Base-by-base conservation (phyloP, 78 protist genomes). In the Creolimax fragrantissima region DNA sequence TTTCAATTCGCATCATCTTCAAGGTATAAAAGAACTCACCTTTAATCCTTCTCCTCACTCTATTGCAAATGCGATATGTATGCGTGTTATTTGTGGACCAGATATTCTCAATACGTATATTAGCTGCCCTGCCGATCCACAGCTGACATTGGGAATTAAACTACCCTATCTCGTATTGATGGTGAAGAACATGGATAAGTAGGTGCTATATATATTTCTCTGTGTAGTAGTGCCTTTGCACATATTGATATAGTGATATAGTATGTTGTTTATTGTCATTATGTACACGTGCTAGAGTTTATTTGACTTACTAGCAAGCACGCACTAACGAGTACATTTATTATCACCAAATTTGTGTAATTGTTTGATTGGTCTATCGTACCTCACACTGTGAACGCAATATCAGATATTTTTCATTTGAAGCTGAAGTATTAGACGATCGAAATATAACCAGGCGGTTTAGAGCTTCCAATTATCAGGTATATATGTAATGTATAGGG, bases 361-460 rank as follows among this genome's bases (percentile, higher is more conserved):
- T 58, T 1, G 39, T 32, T 58, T 58, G 74, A 24, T 58, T 58
- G 24, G 11, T 58, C 74, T 17, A 32, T 24, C 24, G 74, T 58
- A 24, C 74, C 24, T 17, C 74, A 58, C 74, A 24, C 74, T 58
- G 11, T 58, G 1, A 32, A 58, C 74, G 11, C 74, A 58, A 24
- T 58, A 58, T 58, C 24, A 58, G 42, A 83, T 83, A 97, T 94
- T 98, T 98, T 89, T 96, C 99, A 3, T 98, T 98, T 89, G 99
- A 98, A 42, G 96, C 98, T n/a, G 90, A 88, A 3, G 97, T 98
- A 5, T 95, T 97, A n/a, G 99, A 98, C 94, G 98, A 98, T 94
- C 97, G 96, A 94, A 92, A 93, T 84, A 93, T 95, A 6, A 45
- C 94, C 32, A 90, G 99, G 3, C 93, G 99, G 6, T 97, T 98